A percentile compares a stretch with the other conserved stretches of the same genome.
phyloP scores from a whole-genome alignment of 2,329 filamentous ascomycete genomes.

The Penicillium janthinellum region DNA sequence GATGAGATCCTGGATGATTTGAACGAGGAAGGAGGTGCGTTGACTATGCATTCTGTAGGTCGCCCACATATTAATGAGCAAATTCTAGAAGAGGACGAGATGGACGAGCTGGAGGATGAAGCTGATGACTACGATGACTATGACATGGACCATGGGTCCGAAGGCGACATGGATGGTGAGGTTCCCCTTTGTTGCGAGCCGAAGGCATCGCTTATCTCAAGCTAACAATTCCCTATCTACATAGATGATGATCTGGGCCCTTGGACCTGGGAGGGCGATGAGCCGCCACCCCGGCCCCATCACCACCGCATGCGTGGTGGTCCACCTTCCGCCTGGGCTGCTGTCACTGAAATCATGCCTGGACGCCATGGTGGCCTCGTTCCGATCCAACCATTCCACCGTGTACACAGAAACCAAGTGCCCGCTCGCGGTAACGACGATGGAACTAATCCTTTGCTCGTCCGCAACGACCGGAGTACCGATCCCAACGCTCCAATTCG shows the following conservation, averaged over 20 bases:
- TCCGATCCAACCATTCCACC: constrained; percentile 44
- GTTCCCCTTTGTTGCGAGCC: background rate
- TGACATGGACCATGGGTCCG: constrained; percentile 48
- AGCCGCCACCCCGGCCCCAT: constrained; percentile 50
- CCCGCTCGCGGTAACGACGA: constrained; percentile 69
- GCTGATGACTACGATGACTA: constrained; percentile 49
- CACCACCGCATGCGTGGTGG: constrained; percentile 59
- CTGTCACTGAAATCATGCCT: constrained; percentile 60
- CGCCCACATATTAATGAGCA: constrained; percentile 34
- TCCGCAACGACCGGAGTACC: constrained; percentile 54
- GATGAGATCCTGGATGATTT: constrained; percentile 55
- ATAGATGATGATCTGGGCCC: constrained; percentile 45
- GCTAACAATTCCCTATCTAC: constrained; percentile 32
- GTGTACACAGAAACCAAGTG: constrained; percentile 46
- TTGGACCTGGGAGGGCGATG: constrained; percentile 57
- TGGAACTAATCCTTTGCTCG: constrained; percentile 82
- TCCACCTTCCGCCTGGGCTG: constrained; percentile 62
- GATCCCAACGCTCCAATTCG: constrained; percentile 40
- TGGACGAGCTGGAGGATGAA: constrained; percentile 50
- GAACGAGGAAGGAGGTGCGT: constrained; percentile 58
- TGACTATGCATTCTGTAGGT: background rate
- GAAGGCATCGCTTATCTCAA: constrained; percentile 7
- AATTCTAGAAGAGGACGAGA: constrained; percentile 59
- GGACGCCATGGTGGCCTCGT: constrained; percentile 49
- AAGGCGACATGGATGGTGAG: constrained; percentile 41